Evolutionary conservation across 352 stramenopile species (phyloP).

Genomic region (Globisporangium spinosum): DNA sequence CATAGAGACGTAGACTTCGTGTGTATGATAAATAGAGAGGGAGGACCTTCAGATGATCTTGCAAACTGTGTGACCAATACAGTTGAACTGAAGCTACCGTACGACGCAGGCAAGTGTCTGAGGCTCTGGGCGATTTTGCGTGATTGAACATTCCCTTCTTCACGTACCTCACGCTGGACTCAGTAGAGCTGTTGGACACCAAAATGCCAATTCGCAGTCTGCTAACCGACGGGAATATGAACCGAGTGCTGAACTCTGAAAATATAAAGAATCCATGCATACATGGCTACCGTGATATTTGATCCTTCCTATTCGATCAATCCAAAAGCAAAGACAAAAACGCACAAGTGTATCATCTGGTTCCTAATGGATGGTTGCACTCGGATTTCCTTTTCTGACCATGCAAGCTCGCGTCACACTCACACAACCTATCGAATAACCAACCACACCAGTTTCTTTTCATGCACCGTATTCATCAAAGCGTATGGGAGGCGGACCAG

Average conservation of each 20-base stretch:
- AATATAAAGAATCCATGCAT: neutral
- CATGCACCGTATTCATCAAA: neutral
- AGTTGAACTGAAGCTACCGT: too few species aligned
- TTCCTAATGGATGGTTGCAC: neutral
- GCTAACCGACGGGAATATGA: too few species aligned
- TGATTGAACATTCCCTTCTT: too few species aligned
- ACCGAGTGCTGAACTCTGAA: neutral
- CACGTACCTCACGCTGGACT: too few species aligned
- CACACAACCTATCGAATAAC: neutral
- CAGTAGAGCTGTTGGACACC: too few species aligned
- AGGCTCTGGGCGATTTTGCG: too few species aligned
- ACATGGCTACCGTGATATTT: neutral
- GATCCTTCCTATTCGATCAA: neutral
- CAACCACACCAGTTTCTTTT: neutral
- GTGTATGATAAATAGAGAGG: neutral
- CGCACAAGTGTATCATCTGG: neutral
- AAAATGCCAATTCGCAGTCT: too few species aligned
- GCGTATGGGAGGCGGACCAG: neutral
- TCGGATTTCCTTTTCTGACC: neutral
- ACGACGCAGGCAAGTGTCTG: too few species aligned
- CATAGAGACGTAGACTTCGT: neutral
- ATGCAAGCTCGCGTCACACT: neutral
- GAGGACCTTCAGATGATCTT: too few species aligned
- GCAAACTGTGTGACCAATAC: too few species aligned
- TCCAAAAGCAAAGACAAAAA: neutral